Evolutionary conservation across 495 filamentous ascomycete genomes (phyloP), one percentile per base, ranked within the genome.

Genomic region (Penicillium cinerascens): DNA sequence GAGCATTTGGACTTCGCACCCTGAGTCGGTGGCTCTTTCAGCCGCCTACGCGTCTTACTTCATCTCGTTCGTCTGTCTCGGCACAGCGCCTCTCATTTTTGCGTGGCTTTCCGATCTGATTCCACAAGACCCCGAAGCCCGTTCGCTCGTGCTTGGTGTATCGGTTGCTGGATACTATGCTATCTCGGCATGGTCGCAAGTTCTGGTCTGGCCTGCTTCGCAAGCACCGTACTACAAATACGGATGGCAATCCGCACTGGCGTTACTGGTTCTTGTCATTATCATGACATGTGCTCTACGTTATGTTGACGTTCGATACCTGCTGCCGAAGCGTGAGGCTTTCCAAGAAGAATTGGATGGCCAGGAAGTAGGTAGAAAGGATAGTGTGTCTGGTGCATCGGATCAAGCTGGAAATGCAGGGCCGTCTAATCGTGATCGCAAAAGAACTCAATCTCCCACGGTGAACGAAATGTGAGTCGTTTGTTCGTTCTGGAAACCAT

Each of bases 121-220:
- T 11, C 66, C 66, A 1, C 66, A 68, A 26, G 66, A 68, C 35
- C 66, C 66, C 7, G 66, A 68, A 18, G 60, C 56, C 1, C 58
- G 66, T 10, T 56, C 66, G 1, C 58, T 68, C 1, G 54, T 60
- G 36, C 60, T 68, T 6, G 66, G 66, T 10, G 63, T 68, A 5
- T 58, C 63, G 0, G 63, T 68, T 16, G 63, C 66, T 6, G 63
- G 63, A 0, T 68, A 68, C 35, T 66, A 68, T 47, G 56, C 63
- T 1, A 64, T 68, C 20, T 68, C 66, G 3, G 64, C 63, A 1
- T 69, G 66, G 66, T 66, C 63, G 36, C 66, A 69, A 40, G 66
- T 69, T 6, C 52, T 69, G 3, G 61, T 59, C 3, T 69, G 66
- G 66, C 66, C 63, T 23, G 63, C 66, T 1, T 63, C 63, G 1